These are phyloP conservation scores for Cladophialophora psammophila DNA, from an alignment of 2,329 filamentous ascomycete genomes.

Conservation along the genomic window DNA sequence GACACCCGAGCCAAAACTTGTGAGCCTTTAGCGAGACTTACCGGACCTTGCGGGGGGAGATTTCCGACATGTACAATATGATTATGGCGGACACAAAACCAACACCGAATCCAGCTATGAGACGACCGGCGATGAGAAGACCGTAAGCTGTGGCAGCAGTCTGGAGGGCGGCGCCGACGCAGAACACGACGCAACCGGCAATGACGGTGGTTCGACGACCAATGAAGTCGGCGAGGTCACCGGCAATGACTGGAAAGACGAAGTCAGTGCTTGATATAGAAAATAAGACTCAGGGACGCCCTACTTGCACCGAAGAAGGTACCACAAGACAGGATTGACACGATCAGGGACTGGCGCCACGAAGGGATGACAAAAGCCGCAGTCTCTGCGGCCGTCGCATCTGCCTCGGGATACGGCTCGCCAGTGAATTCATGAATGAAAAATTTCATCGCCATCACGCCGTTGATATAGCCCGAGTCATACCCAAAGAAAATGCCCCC, in stretches of 20 bases:
- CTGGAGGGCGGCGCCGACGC: slow-evolving; percentile 72
- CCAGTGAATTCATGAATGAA: slow-evolving; percentile 43
- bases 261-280: slow-evolving; percentile 61
- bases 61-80: slow-evolving; percentile 88
- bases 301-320: slow-evolving; percentile 81
- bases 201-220: slow-evolving; percentile 76
- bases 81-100: slow-evolving; percentile 82
- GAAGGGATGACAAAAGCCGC: slow-evolving; percentile 67
- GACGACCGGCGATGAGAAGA: slow-evolving; percentile 73
- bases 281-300: slow-evolving; percentile 72
- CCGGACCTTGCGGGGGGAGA: slow-evolving; percentile 48
- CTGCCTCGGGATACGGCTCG: slow-evolving; percentile 63
- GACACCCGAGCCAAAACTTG: slow-evolving; percentile 50
- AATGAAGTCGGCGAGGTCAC: slow-evolving; percentile 77
- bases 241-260: slow-evolving; percentile 76
- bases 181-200: slow-evolving; percentile 74
- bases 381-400: slow-evolving; percentile 69
- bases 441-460: slow-evolving; percentile 52
- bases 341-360: slow-evolving; percentile 67
- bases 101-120: slow-evolving; percentile 78
- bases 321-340: slow-evolving; percentile 77
- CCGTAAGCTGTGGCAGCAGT: slow-evolving; percentile 60
- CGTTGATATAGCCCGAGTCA: slow-evolving; percentile 64
- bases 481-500: slow-evolving; percentile 68
- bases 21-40: slow-evolving; percentile 27